Base-by-base conservation (phyloP, 352 stramenopile genomes). In the Globisporangium uncinulatum region DNA sequence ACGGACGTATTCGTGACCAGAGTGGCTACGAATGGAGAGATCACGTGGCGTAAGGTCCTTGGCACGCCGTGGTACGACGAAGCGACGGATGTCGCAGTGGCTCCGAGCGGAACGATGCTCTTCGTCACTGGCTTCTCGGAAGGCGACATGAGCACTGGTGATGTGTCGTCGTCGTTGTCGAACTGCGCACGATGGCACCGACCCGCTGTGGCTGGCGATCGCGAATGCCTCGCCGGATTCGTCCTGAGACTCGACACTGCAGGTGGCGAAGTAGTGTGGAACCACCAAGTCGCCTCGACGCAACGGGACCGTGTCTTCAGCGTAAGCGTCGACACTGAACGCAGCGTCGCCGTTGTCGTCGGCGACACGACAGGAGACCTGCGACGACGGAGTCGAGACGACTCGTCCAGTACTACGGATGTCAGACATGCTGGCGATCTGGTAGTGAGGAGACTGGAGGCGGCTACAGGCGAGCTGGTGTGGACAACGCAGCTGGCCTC, bases 351-450 rank as follows among this genome's bases (percentile, higher is more conserved):
- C 24, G 51, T 74, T 2, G 11, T 72, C 11, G 61, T 70, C 11
- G 69, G 69, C 1, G 66, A 74, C 21, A 74, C 66, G 6, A 55
- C 21, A 6, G 60, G 68, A 14, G 31, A 56, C 21, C n/a, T 70
- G n/a, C 9, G 14, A 46, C 24, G 14, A 1, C 1, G 14, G 17
- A 34, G 15, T 20, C 34, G 10, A 39, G 59, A 15, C 31, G 46
- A 24, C 19, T 8, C 9, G 11, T 17, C 10, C 24, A 34, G 11
- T n/a, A 21, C 45, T 36, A 7, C 2, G 24, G 20, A 15, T 13
- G 11, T 10, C 34, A 39, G 34, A 4, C 55, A 50, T n/a, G 55
- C 34, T 6, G 46, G 55, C 10, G 60, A 74, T 42, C 51, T 78
- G 10, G 66, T 78, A 47, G 58, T 74, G 0, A 54, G 43, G 5